Conservation (phyloP, 345 rosid species). For the Bruguiera sexangula region DNA sequence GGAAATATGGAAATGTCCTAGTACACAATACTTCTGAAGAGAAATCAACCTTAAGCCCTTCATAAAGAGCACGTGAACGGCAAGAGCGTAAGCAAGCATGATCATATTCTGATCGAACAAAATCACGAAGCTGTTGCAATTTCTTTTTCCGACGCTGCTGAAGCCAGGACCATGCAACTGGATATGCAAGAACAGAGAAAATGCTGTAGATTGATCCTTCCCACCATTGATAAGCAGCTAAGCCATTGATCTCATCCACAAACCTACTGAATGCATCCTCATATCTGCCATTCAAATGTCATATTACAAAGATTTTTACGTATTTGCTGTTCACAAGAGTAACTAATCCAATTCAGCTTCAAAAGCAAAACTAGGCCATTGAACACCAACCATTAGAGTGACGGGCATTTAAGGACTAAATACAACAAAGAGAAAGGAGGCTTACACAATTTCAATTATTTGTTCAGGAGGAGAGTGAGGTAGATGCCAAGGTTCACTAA, state of each 20-base stretch:
- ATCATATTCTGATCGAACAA: slow-evolving; percentile 91
- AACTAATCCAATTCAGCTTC: background rate
- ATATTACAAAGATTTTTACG: slow-evolving; percentile 1
- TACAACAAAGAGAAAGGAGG: slow-evolving; percentile 1
- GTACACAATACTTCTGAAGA: background rate
- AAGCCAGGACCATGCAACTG: slow-evolving; percentile 91
- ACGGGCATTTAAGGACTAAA: slow-evolving; percentile 1
- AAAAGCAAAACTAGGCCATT: background rate
- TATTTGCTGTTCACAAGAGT: background rate
- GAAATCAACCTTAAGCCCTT: slow-evolving; percentile 76
- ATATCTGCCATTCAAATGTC: slow-evolving; percentile 42
- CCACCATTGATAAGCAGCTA: slow-evolving; percentile 98
- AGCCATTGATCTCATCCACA: slow-evolving; percentile 79
- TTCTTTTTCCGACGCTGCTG: slow-evolving; percentile 69
- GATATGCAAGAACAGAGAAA: slow-evolving; percentile 78
- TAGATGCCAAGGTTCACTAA: slow-evolving; percentile 88
- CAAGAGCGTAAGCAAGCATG: slow-evolving; percentile 96
- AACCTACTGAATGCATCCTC: slow-evolving; percentile 85
- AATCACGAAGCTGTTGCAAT: slow-evolving; percentile 87
- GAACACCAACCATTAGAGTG: background rate
- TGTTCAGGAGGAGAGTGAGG: slow-evolving; percentile 78
- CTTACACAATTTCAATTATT: slow-evolving; percentile 82
- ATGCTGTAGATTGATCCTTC: slow-evolving; percentile 75
- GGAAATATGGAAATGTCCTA: no score
- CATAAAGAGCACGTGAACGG: slow-evolving; percentile 93